Conservation (phyloP, 2,329 filamentous ascomycete genomes). For the Talaromyces sp. region DNA sequence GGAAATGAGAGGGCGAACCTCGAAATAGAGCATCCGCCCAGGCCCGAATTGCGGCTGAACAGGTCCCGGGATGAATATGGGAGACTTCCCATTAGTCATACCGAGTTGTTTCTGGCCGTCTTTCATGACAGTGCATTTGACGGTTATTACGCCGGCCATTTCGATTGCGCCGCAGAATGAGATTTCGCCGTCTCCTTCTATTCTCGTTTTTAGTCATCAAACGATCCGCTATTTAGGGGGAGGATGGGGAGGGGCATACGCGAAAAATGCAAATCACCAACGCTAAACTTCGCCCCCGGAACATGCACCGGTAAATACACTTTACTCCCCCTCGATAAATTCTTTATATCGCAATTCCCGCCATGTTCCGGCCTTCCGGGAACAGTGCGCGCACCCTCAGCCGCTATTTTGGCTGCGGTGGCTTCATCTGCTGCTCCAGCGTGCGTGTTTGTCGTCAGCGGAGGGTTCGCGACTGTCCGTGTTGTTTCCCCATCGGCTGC, state of each 20-base stretch:
- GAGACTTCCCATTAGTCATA: constrained; percentile 62
- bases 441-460: constrained; percentile 69
- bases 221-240: background rate
- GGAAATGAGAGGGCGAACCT: constrained; percentile 36
- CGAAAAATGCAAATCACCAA: constrained; percentile 86
- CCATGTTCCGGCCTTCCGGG: constrained; percentile 76
- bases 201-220: background rate
- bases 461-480: constrained; percentile 74
- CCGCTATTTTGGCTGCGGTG: constrained; percentile 65
- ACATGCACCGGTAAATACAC: constrained; percentile 89
- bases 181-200: constrained; percentile 84
- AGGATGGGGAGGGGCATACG: background rate
- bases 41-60: constrained; percentile 87
- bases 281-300: constrained; percentile 80
- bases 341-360: constrained; percentile 91
- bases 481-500: constrained; percentile 49
- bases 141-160: constrained; percentile 87
- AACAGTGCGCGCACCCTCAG: constrained; percentile 80
- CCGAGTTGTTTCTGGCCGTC: constrained; percentile 70
- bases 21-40: constrained; percentile 77
- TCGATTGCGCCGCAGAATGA: constrained; percentile 88
- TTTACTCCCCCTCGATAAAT: constrained; percentile 73
- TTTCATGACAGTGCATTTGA: constrained; percentile 88
- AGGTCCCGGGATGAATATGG: constrained; percentile 81
- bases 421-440: constrained; percentile 63